Base-by-base conservation (phyloP, 1,284 basidiomycete genomes). In the Mycosarcoma maydis region DNA sequence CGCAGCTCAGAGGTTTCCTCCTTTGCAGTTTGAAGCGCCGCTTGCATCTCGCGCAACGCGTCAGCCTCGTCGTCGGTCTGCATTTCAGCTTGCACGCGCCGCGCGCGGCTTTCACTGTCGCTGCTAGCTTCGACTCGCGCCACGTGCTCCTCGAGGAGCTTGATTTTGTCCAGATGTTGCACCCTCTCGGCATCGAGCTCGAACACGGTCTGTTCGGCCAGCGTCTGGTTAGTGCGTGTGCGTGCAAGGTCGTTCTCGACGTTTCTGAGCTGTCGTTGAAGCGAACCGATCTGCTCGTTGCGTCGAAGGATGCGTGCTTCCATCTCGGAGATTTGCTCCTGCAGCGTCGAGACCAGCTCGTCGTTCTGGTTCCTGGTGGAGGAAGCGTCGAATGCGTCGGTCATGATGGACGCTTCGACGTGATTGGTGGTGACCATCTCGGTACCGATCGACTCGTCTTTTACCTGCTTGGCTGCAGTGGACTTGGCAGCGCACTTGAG, bases 201-300 rank as follows among this genome's bases (percentile, higher is more conserved):
- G 1, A 24, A 40, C 20, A 58, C 43, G 5, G 42, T 67, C 22
- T 66, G 53, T 19, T 74, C 57, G 2, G 68, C 68, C 14, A 72
- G 22, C 17, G 9, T 3, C 37, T 62, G 56, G 24, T 74, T 71
- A 17, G 60, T 68, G 6, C 51, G 26, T 4, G 61, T 50, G 4
- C 55, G 38, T 9, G 61, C 52, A 0, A 74, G 56, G 33, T 74
- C 49, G 30, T 58, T 50, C 26, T 54, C 24, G 3, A 47, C 32
- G 9, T 34, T 36, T 2, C 20, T 17, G 6, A 72, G 46, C 40
- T 61, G 49, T 2, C 36, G 42, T 41, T 74, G 72, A 6, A 72
- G 64, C 20, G 27, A 37, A 2, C 64, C 72, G 23, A 74, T 74
- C 46, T 74, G 72, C 37, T 67, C 65, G 46, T 60, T 65, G 11